These are phyloP conservation scores for Echeveria elegans DNA, from an alignment of 164 flowering plant genomes.

Conservation along the genomic window DNA sequence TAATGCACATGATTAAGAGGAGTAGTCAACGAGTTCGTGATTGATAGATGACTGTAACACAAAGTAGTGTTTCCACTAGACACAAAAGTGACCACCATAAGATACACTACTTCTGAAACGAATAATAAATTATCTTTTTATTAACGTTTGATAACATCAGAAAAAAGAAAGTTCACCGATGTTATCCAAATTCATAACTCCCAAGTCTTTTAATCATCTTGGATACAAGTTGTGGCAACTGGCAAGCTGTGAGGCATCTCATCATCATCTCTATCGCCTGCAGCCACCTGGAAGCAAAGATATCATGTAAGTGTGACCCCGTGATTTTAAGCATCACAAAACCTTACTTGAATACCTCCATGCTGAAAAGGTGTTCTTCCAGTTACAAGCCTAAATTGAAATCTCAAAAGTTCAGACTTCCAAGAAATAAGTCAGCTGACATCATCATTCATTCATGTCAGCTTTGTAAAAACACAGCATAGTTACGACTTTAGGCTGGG, in stretches of 20 bases:
- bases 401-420: not conserved
- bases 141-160: not conserved
- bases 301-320: not conserved
- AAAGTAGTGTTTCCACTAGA: not conserved
- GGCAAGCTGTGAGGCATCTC: not conserved
- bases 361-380: not conserved
- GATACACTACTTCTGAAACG: not conserved
- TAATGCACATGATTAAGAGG: not conserved
- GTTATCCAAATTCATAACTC: not conserved
- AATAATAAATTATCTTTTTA: not conserved
- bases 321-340: not conserved
- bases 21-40: not conserved
- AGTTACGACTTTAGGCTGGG: too few species aligned
- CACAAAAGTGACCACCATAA: not conserved
- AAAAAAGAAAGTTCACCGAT: not conserved
- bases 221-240: not conserved
- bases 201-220: not conserved
- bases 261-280: not conserved
- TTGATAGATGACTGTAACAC: not conserved
- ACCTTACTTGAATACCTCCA: not conserved
- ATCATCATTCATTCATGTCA: not conserved
- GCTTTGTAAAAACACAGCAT: too few species aligned
- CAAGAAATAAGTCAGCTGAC: not conserved
- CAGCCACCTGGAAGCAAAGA: slow-evolving; percentile 3
- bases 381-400: not conserved